Base-by-base conservation (phyloP, 768 basidiomycete species). In the Naganishia onofrii region DNA sequence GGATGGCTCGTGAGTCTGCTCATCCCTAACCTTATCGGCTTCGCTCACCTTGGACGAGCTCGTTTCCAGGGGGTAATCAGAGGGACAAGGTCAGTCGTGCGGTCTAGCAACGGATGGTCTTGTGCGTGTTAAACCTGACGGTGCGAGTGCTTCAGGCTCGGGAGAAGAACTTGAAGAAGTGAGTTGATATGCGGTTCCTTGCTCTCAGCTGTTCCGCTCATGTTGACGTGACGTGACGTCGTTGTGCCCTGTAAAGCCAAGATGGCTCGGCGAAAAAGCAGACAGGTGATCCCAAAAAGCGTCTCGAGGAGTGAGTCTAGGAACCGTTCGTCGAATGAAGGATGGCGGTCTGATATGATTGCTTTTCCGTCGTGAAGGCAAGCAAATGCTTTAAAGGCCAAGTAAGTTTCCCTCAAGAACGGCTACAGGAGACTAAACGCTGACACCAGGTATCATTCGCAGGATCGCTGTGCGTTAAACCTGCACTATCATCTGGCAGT, bases 351-450 rank as follows among this genome's bases (percentile, higher is more conserved):
- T 57, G 67, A 55, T 12, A 28, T 44, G 3, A 19, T 38, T 26
- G 7, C 5, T 17, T 2, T 12, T 57, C 17, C 38, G 29, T 48
- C 34, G 28, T 15, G 23, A 44, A 69, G 68, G 51, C 68, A 69
- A 69, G 68, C 68, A 15, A 69, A 69, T 34, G 68, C 68, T 32
- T 44, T 69, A 29, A 69, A 69, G 51, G 68, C 68, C 68, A 69
- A 69, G 68, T 69, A 31, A 69, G 68, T 67, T 26, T 36, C 44
- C 29, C 8, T 28, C 26, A 9, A 26, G 6, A 26, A 38, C 26
- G 17, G 19, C 23, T 21, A 13, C 26, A 10, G 23, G 28, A 13
- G n/a, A 28, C 8, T 38, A 6, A 26, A 28, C 15, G 6, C 60
- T 44, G 60, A 63, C 8, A 3, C 2, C n/a, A 1, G 1, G 8